Evolutionary conservation across 2,329 filamentous ascomycete species (phyloP), one percentile per base, ranked within the genome.

Genomic region (Apiospora saccharicola): DNA sequence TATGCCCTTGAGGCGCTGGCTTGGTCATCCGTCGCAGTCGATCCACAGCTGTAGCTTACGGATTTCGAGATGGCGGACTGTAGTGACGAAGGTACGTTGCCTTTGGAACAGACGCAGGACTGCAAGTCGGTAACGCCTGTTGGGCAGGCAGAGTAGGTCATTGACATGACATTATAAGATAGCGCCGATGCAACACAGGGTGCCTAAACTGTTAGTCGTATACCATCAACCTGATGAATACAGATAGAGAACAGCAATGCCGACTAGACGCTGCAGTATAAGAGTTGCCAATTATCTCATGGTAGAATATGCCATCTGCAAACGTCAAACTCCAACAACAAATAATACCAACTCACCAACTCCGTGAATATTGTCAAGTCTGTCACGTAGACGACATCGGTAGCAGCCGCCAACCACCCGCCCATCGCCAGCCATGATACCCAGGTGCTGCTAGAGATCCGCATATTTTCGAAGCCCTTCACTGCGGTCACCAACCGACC

Each of bases 61-160:
- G 82, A 83, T 19, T 71, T 75, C 13, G 83, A 84, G 30, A 89
- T 80, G 7, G 74, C 76, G 1, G 80, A 79, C 19, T 80, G 79
- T 70, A 89, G 77, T 4, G 82, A 79, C 4, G 78, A 80, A 22
- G 81, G 79, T 73, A 84, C 83, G 68, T 81, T 82, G 73, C 83
- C 82, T 76, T 87, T 86, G 19, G 84, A 85, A 79, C 87, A 90
- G n/a, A 88, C 82, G 72, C 88, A 90, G 12, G 83, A 84, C 74
- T 89, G 86, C 12, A 89, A 78, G 5, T 81, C 83, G 5, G 83
- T 82, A 19, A 83, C 83, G 6, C 78, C 84, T 37, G 84, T 80
- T 19, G 83, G 83, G 74, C 87, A 89, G 67, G 79, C 80, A 13
- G 81, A 79, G 41, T 80, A 77, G 0, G 87, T 88, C 74, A 85